Evolutionary conservation across 108 stramenopile genomes (phyloP), one percentile per base, ranked within the genome.

Genomic region (Fragilaria crotonensis): DNA sequence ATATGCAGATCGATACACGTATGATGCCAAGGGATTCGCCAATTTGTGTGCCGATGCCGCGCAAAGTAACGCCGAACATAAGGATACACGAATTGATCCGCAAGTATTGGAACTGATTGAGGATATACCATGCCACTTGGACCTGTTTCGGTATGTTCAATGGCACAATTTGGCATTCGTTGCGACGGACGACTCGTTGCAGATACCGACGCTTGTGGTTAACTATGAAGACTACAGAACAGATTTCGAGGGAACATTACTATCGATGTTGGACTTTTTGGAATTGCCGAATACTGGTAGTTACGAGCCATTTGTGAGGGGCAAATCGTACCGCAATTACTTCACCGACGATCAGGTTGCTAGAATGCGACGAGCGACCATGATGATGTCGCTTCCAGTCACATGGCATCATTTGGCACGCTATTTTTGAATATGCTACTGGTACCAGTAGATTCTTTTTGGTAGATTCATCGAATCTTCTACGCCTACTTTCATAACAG

Each of bases 101-200:
- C 54, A 52, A 20, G 19, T 73, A 22, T 29, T 68, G 29, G 58
- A 84, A 0, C 17, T 63, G 0, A 56, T 84, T 0, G 49, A 69
- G 46, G 33, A 54, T 26, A 68, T 86, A 4, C 87, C 90, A 0
- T 92, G 87, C 54, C 79, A 81, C 53, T 69, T 73, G 0, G 90
- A 92, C 48, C 83, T 88, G 27, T 83, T 73, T 66, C 71, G 79
- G 32, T 92, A 80, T 52, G 60, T 82, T 19, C 84, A 88, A 48
- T 92, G 90, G 90, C 90, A 92, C 64, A 88, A 88, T 56, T 72
- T 81, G 32, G 80, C 78, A 27, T 71, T 84, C 30, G 25, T 47
- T 19, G 68, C 70, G 5, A 76, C 73, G 22, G 63, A 59, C 55
- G 65, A 75, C 45, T 18, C 23, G 23, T 53, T 79, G 32, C 33